Evolutionary conservation across 345 rosid species (phyloP).

Genomic region (Camelina neglecta): DNA sequence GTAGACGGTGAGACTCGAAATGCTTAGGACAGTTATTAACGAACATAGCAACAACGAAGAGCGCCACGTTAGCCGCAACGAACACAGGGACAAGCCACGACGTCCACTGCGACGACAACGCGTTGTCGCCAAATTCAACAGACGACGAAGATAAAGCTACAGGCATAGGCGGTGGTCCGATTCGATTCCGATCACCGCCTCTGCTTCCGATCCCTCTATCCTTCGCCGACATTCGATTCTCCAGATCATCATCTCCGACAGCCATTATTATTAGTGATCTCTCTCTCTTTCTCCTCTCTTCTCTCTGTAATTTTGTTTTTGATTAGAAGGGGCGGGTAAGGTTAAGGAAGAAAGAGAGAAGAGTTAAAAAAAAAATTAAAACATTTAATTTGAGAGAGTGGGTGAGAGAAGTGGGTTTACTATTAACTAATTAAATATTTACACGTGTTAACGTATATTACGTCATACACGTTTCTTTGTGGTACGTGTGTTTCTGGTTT

Average conservation of each 20-base stretch:
- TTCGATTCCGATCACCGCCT: conserved; percentile 40
- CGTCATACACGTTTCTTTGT: no score
- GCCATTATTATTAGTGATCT: conserved; percentile 38
- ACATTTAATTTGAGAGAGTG: conserved; percentile 34
- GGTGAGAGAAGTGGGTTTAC: conserved; percentile 37
- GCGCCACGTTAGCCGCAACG: conserved; percentile 62
- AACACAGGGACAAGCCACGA: conserved; percentile 89
- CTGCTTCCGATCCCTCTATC: conserved; percentile 39
- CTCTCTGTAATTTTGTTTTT: conserved; percentile 15
- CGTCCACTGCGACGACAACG: conserved; percentile 63
- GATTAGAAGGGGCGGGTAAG: conserved; percentile 35
- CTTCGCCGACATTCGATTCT: conserved; percentile 42
- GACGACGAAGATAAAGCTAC: conserved; percentile 45
- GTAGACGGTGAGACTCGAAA: conserved; percentile 35
- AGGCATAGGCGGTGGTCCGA: conserved; percentile 36
- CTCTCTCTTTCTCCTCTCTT: background rate
- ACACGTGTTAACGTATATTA: no score
- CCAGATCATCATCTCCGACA: conserved; percentile 41
- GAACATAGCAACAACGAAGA: conserved; percentile 72
- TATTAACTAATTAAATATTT: background rate
- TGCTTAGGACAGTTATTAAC: conserved; percentile 76
- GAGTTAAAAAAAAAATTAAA: background rate
- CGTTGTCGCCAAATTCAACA: conserved; percentile 48
- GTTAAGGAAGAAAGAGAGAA: background rate
- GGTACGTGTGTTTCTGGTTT: no score